phyloP scores from a whole-genome alignment of 176 grass and related monocot genomes.

The Otatea glauca region DNA sequence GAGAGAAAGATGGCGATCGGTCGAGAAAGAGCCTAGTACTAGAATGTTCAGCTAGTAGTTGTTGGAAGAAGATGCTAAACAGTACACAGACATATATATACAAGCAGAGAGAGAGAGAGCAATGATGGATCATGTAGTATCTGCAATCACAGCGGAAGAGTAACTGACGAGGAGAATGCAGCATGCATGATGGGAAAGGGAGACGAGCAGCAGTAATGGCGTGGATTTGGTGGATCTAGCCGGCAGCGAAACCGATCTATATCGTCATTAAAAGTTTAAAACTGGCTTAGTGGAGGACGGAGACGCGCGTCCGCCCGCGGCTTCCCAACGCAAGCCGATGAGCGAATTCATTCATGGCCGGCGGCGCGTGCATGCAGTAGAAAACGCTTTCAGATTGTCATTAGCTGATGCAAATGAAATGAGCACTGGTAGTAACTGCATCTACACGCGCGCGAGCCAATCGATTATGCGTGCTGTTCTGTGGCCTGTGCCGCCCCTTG shows the following conservation, averaged over 20 bases:
- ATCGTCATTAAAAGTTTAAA: no score
- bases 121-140: neutral
- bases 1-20: neutral
- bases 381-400: no score
- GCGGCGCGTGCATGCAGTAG: no score
- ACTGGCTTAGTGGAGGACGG: no score
- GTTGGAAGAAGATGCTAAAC: neutral
- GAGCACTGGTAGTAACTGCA: no score
- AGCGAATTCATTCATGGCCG: no score
- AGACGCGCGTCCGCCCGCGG: no score
- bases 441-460: no score
- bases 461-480: no score
- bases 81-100: slow-evolving; percentile 23
- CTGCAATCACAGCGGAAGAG: neutral
- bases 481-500: no score
- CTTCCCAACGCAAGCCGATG: no score
- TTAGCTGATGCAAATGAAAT: no score
- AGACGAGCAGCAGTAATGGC: slow-evolving; percentile 28
- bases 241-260: slow-evolving; percentile 29
- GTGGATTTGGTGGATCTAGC: slow-evolving; percentile 31
- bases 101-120: neutral
- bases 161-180: neutral
- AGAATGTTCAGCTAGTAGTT: neutral
- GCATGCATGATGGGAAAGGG: slow-evolving; percentile 23
- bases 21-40: neutral